These are phyloP conservation scores for Suillus hirtellus DNA, from an alignment of 768 basidiomycete genomes.

Conservation along the genomic window DNA sequence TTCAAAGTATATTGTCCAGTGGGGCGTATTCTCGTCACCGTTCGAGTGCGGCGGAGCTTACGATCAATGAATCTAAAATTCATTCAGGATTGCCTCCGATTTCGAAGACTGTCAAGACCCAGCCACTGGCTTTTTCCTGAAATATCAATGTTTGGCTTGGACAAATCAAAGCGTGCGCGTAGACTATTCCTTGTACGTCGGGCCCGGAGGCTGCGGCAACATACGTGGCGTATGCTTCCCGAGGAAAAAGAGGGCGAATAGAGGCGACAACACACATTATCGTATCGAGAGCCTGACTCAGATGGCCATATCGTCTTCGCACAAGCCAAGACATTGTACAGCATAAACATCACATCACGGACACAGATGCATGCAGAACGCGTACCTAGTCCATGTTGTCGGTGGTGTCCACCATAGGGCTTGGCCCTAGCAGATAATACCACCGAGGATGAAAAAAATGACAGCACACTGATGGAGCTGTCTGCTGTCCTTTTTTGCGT, in stretches of 20 bases:
- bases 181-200: too few species aligned
- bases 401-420: neutral
- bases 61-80: neutral
- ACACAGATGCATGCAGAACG: neutral
- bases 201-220: neutral
- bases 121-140: neutral
- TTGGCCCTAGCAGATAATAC: too few species aligned
- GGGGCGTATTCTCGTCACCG: neutral
- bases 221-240: neutral
- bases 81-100: neutral
- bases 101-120: neutral
- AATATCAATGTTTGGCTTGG: neutral
- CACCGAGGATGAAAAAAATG: neutral
- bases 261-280: neutral
- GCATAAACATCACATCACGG: neutral
- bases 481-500: neutral
- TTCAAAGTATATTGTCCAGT: neutral
- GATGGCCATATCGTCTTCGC: too few species aligned
- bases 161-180: neutral
- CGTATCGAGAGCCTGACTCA: too few species aligned
- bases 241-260: neutral
- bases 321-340: neutral
- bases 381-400: too few species aligned
- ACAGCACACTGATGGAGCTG: neutral
- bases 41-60: neutral